These are phyloP conservation scores for Pseudocercospora musae DNA, from an alignment of 2,329 filamentous ascomycete species.

Conservation along the genomic window DNA sequence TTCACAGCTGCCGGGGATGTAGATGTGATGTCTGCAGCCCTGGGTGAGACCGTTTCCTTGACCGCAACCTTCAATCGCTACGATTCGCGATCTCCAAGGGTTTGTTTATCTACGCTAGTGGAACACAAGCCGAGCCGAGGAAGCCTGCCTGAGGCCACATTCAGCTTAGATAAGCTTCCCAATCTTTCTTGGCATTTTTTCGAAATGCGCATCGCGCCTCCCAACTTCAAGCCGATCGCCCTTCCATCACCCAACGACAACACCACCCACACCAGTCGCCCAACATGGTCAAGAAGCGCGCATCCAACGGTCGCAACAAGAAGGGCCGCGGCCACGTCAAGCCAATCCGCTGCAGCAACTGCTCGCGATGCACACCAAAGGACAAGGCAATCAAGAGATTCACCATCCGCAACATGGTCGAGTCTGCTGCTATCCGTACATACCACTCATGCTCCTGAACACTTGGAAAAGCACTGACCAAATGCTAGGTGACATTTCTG, in stretches of 20 bases:
- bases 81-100: background rate
- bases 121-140: background rate
- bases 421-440: conserved; percentile 99
- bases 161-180: no score
- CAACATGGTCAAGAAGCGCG: conserved; percentile 74
- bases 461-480: background rate
- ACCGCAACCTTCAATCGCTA: background rate
- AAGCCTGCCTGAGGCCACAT: no score
- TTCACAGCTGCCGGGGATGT: background rate
- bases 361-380: conserved; percentile 82
- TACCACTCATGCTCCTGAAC: conserved; percentile 35
- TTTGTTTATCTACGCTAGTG: background rate
- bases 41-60: background rate
- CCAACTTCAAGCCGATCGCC: background rate
- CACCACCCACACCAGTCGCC: conserved; percentile 43
- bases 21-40: background rate
- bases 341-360: conserved; percentile 93
- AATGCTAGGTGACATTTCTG: conserved; percentile 94
- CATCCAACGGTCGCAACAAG: conserved; percentile 95
- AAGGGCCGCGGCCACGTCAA: conserved; percentile 98
- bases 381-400: conserved; percentile 99
- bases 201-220: background rate
- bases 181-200: background rate
- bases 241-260: conserved; percentile 17
- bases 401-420: conserved; percentile 99